Evolutionary conservation across 2,329 filamentous ascomycete species (phyloP), one percentile per base, ranked within the genome.

Genomic region (Fusarium poae): DNA sequence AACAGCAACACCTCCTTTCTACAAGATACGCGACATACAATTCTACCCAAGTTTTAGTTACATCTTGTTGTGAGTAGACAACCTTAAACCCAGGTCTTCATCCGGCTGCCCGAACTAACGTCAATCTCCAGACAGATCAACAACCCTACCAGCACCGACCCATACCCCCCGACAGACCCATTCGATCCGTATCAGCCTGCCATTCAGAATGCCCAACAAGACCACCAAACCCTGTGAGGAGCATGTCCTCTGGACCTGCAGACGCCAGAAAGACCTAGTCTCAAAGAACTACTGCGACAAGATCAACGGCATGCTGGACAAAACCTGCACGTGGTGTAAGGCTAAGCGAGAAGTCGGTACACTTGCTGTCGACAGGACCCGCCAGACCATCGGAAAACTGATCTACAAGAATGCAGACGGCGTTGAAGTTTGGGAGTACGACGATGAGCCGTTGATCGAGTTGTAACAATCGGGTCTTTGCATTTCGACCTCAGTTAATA

Each of bases 401-500:
- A 5, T 12, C 5, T 11, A 8, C 0, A 21, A 16, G 18, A 23
- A 25, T 5, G 13, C 12, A 3, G 6, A 63, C 0, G 37, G 50
- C 0, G 12, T 15, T 12, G 32, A 43, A 1, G 11, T 43, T 11
- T 63, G 58, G 60, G 18, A 40, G 0, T 55, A 55, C 13, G 12
- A 30, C 0, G 45, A 49, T 30, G 20, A 16, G 1, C 16, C 16
- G 0, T 9, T 0, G 7, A 5, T 7, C 16, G 5, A 15, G 12
- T 10, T n/a, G 2, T 49, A 49, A n/a, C 11, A n/a, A 11, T 1
- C 16, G 16, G 16, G 16, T 18, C 32, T 27, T 25, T 27, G 7
- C 27, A 27, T 27, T 27, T 27, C 27, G 7, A 3, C 3, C 9
- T 9, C 8, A 8, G 6, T 8, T 27, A 8, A 3, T 27, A 3